Evolutionary conservation across 1,284 basidiomycete species (phyloP).

Genomic region (Sporisorium scitamineum): DNA sequence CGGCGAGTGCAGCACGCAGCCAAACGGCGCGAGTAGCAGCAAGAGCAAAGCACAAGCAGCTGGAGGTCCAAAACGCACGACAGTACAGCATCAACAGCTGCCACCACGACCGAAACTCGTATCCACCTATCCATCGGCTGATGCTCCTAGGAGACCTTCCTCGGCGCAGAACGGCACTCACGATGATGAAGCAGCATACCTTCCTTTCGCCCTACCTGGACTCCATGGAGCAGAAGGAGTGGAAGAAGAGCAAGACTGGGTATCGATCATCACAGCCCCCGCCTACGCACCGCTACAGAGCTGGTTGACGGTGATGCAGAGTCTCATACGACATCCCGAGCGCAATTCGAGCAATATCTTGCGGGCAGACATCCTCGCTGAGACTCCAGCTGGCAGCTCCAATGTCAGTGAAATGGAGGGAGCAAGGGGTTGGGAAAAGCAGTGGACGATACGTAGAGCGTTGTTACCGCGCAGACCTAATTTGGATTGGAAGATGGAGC

Average conservation of each 20-base stretch:
- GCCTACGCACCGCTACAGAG: slow-evolving; percentile 43
- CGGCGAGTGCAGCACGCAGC: slow-evolving; percentile 10
- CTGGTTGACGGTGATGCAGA: slow-evolving; percentile 57
- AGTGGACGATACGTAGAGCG: slow-evolving; percentile 31
- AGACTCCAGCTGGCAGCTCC: background rate
- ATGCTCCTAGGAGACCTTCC: background rate
- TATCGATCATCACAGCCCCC: slow-evolving; percentile 36
- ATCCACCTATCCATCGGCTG: slow-evolving; percentile 29
- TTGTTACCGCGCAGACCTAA: slow-evolving; percentile 47
- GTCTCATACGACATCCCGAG: slow-evolving; percentile 62
- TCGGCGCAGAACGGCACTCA: background rate
- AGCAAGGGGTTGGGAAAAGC: slow-evolving; percentile 22
- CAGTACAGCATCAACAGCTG: slow-evolving; percentile 37
- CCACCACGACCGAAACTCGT: slow-evolving; percentile 39
- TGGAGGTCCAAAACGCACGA: slow-evolving; percentile 8
- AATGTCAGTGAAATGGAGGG: background rate
- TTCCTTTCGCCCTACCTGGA: slow-evolving; percentile 16
- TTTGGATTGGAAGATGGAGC: slow-evolving; percentile 48
- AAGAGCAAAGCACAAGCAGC: background rate
- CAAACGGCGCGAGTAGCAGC: background rate
- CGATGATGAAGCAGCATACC: background rate
- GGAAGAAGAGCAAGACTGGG: slow-evolving; percentile 7
- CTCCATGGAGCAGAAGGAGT: background rate
- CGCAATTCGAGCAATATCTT: slow-evolving; percentile 62
- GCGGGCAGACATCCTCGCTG: slow-evolving; percentile 57